Percentiles rank a stretch among this genome's conserved stretches.
Evolutionary conservation across 495 filamentous ascomycete species (phyloP).

Genomic region (Daldinia childiae): DNA sequence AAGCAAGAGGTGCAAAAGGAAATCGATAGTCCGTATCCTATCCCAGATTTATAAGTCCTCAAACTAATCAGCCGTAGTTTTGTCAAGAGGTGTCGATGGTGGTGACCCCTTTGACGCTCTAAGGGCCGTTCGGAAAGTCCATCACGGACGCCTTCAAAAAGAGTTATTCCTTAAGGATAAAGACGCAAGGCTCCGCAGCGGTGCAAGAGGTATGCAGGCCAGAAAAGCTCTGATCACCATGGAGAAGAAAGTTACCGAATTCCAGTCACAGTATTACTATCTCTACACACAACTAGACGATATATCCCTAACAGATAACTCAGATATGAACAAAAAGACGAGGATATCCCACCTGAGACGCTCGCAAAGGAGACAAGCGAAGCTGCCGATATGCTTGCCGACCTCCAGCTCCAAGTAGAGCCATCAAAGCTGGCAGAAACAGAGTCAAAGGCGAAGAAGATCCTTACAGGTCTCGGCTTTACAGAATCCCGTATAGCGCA

Average conservation of each 20-base stretch:
- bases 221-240: slow-evolving; percentile 72
- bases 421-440: slow-evolving; percentile 60
- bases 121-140: slow-evolving; percentile 66
- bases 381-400: slow-evolving; percentile 69
- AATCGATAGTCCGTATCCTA: slow-evolving; percentile 60
- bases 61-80: slow-evolving; percentile 55
- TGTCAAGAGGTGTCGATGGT: slow-evolving; percentile 50
- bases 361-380: slow-evolving; percentile 69
- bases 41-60: slow-evolving; percentile 33
- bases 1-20: slow-evolving; percentile 66
- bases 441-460: slow-evolving; percentile 69
- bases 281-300: not conserved
- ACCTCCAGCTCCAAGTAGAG: slow-evolving; percentile 67
- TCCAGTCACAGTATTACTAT: slow-evolving; percentile 58
- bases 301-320: not conserved
- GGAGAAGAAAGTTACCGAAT: slow-evolving; percentile 69
- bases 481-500: slow-evolving; percentile 64
- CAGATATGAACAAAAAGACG: slow-evolving; percentile 63
- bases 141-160: slow-evolving; percentile 65
- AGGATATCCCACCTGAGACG: slow-evolving; percentile 62
- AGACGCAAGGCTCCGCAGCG: slow-evolving; percentile 75
- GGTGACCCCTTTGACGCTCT: slow-evolving; percentile 65
- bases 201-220: slow-evolving; percentile 74
- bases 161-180: slow-evolving; percentile 74
- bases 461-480: slow-evolving; percentile 78